phyloP scores from a whole-genome alignment of 176 grass and related monocot species.

The Carex pumila region DNA sequence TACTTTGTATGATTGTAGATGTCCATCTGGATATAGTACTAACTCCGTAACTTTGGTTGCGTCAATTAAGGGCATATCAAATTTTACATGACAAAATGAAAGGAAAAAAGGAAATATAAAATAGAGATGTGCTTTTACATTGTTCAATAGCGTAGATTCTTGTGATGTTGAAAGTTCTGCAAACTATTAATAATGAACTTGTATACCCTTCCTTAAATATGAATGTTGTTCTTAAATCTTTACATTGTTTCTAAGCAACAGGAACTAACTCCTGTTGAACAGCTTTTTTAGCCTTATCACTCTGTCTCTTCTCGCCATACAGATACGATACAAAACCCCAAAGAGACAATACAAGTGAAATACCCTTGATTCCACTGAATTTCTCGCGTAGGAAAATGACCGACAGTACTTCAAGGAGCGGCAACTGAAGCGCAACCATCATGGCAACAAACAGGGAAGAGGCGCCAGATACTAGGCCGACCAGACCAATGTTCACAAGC shows the following conservation, averaged over 20 bases:
- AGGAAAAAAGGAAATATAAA: not conserved
- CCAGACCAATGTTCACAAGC: conserved; percentile 41
- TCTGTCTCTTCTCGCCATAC: conserved; percentile 55
- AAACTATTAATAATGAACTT: not conserved
- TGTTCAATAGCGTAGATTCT: not conserved
- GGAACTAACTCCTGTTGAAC: not conserved
- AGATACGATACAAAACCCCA: conserved; percentile 74
- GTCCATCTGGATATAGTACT: not conserved
- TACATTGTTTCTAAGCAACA: not conserved
- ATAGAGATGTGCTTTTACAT: not conserved
- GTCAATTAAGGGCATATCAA: not conserved
- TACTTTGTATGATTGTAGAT: not conserved
- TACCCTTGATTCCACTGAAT: conserved; percentile 48
- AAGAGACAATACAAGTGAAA: conserved; percentile 46
- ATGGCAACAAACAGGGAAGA: conserved; percentile 62
- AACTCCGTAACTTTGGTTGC: not conserved
- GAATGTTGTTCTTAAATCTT: not conserved
- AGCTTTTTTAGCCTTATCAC: conserved; percentile 14
- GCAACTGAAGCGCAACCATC: conserved; percentile 50
- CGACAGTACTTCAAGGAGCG: conserved; percentile 41
- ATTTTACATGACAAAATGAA: not conserved
- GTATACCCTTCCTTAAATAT: too few species aligned
- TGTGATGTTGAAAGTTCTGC: not conserved
- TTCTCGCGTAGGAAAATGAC: conserved; percentile 75
- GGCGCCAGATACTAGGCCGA: conserved; percentile 51